phyloP scores from a whole-genome alignment of 495 filamentous ascomycete species.

The Neurospora hispaniola region DNA sequence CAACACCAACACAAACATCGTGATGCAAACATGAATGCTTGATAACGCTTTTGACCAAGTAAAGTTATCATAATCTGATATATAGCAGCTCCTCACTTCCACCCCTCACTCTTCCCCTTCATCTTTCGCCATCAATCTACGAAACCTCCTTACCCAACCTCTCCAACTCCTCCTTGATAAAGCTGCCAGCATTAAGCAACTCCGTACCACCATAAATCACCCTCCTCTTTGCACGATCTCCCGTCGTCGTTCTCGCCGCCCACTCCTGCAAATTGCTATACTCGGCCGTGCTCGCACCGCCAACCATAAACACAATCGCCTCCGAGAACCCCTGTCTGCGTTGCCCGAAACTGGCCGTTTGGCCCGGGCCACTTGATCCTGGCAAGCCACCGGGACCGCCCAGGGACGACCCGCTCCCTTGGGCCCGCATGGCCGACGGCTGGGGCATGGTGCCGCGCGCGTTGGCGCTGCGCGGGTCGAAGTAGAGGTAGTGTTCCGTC shows the following conservation, averaged over 20 bases:
- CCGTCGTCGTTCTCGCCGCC: constrained; percentile 60
- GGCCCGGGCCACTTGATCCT: constrained; percentile 45
- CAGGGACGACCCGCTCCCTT: constrained; percentile 13
- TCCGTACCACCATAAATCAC: constrained; percentile 97
- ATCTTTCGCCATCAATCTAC: constrained; percentile 4
- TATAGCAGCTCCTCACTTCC: neutral
- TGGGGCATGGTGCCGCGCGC: constrained; percentile 89
- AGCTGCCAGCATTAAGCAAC: constrained; percentile 80
- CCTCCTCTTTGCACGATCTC: constrained; percentile 49
- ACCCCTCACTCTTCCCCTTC: neutral
- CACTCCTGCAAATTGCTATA: constrained; percentile 98
- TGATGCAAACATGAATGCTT: neutral
- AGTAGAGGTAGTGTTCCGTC: constrained; percentile 97
- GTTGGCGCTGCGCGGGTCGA: constrained; percentile 87
- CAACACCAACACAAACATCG: neutral
- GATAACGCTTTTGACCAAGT: neutral
- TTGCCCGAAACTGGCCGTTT: constrained; percentile 84
- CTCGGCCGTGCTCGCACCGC: constrained; percentile 97
- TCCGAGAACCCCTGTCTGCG: constrained; percentile 88
- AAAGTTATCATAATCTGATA: neutral
- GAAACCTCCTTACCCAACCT: constrained; percentile 53
- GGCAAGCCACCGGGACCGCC: constrained; percentile 32
- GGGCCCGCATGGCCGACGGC: constrained; percentile 41
- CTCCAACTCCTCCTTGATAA: constrained; percentile 69
- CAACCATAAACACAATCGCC: constrained; percentile 93